Conservation (phyloP, 1,139 yeast genomes). For the Blastobotrys serpentis region DNA sequence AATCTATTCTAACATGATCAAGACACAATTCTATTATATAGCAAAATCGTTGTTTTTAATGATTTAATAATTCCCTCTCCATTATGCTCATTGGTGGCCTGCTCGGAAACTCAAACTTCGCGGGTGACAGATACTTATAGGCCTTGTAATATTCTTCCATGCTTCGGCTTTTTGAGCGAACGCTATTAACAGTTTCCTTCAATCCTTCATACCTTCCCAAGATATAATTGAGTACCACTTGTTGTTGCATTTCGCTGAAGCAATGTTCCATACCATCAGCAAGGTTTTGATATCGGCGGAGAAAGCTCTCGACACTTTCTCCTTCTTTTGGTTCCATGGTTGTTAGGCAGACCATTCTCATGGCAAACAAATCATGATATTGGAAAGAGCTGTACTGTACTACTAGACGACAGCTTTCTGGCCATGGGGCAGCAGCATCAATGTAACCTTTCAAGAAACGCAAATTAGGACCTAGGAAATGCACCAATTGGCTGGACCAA, state of each 20-base stretch:
- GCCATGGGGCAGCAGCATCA: not conserved
- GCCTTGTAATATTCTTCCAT: not conserved
- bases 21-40: not conserved
- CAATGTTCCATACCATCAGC: not conserved
- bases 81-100: not conserved
- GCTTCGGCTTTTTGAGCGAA: not conserved
- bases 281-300: not conserved
- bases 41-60: not conserved
- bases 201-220: not conserved
- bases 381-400: not conserved
- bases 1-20: not conserved
- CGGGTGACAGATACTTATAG: not conserved
- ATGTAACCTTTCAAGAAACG: not conserved
- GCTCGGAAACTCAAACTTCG: not conserved
- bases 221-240: not conserved
- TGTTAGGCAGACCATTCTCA: not conserved
- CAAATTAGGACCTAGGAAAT: not conserved
- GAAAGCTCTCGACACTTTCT: not conserved
- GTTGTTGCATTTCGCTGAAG: not conserved
- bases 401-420: not conserved
- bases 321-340: not conserved
- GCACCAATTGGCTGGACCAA: not conserved
- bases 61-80: not conserved
- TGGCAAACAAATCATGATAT: not conserved
- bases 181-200: not conserved